Conservation (phyloP, 2,329 filamentous ascomycete genomes). For the Clonostachys rhizophaga region DNA sequence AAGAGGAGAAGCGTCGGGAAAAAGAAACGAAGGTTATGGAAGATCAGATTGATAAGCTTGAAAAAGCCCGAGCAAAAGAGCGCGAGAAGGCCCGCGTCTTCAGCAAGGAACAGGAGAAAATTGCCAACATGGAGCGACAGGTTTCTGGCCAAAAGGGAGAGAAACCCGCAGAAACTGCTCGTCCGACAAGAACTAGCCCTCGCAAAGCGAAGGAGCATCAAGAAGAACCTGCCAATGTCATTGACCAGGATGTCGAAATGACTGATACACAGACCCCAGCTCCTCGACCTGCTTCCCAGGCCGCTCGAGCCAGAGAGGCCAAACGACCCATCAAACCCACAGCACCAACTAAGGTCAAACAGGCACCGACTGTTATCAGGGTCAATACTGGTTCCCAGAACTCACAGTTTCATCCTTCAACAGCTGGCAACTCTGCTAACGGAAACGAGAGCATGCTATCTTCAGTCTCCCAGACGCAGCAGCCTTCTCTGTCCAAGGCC, state of each 20-base stretch:
- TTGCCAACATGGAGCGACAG: slow-evolving; percentile 48
- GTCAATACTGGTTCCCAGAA: slow-evolving; percentile 64
- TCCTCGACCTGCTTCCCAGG: slow-evolving; percentile 20
- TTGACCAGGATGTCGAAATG: slow-evolving; percentile 50
- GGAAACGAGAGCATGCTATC: slow-evolving; percentile 35
- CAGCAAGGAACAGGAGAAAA: slow-evolving; percentile 51
- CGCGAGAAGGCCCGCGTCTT: slow-evolving; percentile 61
- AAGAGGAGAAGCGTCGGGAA: slow-evolving; percentile 61
- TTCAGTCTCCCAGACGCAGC: slow-evolving; percentile 29
- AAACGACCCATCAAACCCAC: slow-evolving; percentile 59
- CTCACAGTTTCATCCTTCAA: slow-evolving; percentile 47
- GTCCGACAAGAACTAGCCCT: slow-evolving; percentile 44
- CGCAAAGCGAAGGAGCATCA: slow-evolving; percentile 19
- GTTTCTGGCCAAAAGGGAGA: slow-evolving; percentile 23
- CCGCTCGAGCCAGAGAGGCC: slow-evolving; percentile 44
- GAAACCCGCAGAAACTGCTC: slow-evolving; percentile 44
- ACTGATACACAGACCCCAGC: slow-evolving; percentile 41
- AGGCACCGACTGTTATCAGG: slow-evolving; percentile 65
- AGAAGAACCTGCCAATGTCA: slow-evolving; percentile 9
- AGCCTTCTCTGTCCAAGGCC: slow-evolving; percentile 54
- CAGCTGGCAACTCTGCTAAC: slow-evolving; percentile 39
- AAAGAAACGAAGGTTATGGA: slow-evolving; percentile 59
- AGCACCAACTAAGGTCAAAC: slow-evolving; percentile 51
- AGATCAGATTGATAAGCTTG: slow-evolving; percentile 57
- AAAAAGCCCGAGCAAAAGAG: slow-evolving; percentile 66